A percentile compares a stretch with the other conserved stretches of the same genome.
Conservation (phyloP, 139 green algal species). For the Coccomyxa sp. region DNA sequence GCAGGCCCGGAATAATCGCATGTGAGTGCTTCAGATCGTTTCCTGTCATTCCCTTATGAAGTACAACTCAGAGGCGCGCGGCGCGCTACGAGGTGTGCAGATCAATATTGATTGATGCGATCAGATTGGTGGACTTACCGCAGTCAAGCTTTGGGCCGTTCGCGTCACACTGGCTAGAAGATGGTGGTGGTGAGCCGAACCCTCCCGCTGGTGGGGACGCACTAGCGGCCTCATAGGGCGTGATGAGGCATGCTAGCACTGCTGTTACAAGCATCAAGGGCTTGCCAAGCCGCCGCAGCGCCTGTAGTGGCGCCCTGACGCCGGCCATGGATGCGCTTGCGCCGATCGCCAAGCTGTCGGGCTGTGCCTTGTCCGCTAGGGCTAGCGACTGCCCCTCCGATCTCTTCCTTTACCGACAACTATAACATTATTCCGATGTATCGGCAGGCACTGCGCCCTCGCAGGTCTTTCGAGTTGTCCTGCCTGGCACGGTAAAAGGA, state of each 20-base stretch:
- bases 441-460: too few species aligned
- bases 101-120: background rate
- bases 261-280: background rate
- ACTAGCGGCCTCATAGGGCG: background rate
- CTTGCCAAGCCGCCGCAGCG: background rate
- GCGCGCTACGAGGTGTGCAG: background rate
- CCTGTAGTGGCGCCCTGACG: background rate
- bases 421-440: too few species aligned
- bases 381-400: too few species aligned
- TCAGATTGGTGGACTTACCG: background rate
- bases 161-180: background rate
- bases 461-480: too few species aligned
- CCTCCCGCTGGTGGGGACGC: background rate
- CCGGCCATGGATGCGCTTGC: background rate
- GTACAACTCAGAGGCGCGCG: background rate
- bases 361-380: too few species aligned
- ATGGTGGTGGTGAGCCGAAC: background rate
- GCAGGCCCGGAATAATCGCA: too few species aligned
- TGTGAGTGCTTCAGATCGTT: too few species aligned
- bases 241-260: too few species aligned
- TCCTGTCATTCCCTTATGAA: too few species aligned
- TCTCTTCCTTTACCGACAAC: too few species aligned
- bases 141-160: background rate
- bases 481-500: too few species aligned
- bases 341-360: conserved; percentile 1